phyloP scores from a whole-genome alignment of 2,329 filamentous ascomycete genomes.

The Leptographium lundbergii region DNA sequence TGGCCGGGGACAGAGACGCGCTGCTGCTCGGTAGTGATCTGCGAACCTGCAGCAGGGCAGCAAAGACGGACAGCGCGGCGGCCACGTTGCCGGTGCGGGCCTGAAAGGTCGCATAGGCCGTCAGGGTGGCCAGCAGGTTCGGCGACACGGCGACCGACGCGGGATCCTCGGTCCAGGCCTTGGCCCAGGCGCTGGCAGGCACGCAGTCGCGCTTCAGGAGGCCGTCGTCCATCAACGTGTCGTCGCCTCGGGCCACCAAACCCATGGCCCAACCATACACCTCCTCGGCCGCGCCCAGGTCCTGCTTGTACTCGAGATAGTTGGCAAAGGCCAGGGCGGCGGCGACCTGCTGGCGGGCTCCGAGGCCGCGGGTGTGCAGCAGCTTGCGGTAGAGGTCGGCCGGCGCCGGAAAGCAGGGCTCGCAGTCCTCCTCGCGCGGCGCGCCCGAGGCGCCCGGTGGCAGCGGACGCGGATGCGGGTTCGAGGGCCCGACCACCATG shows the following conservation, averaged over 20 bases:
- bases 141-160: constrained; percentile 42
- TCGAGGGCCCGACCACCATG: constrained; percentile 69
- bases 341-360: constrained; percentile 63
- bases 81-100: constrained; percentile 56
- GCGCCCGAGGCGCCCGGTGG: constrained; percentile 49
- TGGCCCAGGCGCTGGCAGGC: constrained; percentile 4
- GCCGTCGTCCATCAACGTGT: no score
- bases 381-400: constrained; percentile 73
- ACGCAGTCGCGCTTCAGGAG: not conserved
- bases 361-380: constrained; percentile 68
- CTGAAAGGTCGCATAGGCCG: constrained; percentile 65
- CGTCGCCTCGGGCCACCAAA: not conserved
- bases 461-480: constrained; percentile 64
- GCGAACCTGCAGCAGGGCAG: constrained; percentile 71
- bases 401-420: constrained; percentile 53
- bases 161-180: constrained; percentile 6
- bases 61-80: constrained; percentile 67
- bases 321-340: constrained; percentile 74
- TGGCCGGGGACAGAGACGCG: not conserved
- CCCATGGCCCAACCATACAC: constrained; percentile 6
- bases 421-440: constrained; percentile 65
- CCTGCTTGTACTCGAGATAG: constrained; percentile 68
- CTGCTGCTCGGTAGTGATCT: constrained; percentile 35
- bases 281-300: constrained; percentile 6
- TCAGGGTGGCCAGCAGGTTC: constrained; percentile 66